These are phyloP conservation scores for Ophiostoma sp. DNA, from an alignment of 2,329 filamentous ascomycete genomes.

Conservation along the genomic window DNA sequence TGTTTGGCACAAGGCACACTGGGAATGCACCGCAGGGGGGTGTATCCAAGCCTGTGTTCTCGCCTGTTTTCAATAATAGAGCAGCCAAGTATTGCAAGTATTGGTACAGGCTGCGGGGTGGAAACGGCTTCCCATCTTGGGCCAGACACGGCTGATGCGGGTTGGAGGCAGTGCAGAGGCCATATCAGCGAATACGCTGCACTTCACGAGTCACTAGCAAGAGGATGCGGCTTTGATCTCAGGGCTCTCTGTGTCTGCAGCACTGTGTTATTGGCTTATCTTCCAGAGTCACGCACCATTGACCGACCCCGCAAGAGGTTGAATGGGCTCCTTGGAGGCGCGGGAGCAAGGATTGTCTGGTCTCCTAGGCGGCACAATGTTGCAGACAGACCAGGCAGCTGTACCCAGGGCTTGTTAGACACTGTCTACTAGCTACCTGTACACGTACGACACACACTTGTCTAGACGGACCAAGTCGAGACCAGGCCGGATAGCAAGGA, in stretches of 20 bases:
- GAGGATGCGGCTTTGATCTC: neutral
- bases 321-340: neutral
- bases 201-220: neutral
- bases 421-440: neutral
- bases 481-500: neutral
- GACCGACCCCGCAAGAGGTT: neutral
- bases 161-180: neutral
- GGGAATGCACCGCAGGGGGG: neutral
- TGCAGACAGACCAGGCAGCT: neutral
- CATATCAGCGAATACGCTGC: too few species aligned
- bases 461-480: neutral
- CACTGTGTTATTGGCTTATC: too few species aligned
- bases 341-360: neutral
- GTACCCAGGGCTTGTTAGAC: neutral
- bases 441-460: neutral
- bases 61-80: neutral
- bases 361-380: neutral
- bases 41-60: neutral
- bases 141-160: neutral
- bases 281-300: neutral
- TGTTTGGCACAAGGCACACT: neutral
- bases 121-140: neutral
- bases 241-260: neutral
- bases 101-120: neutral
- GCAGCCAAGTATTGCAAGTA: neutral